A percentile compares a stretch with the other conserved stretches of the same genome.
Conservation (phyloP, 257 asterid species). For the Nicotiana attenuata region DNA sequence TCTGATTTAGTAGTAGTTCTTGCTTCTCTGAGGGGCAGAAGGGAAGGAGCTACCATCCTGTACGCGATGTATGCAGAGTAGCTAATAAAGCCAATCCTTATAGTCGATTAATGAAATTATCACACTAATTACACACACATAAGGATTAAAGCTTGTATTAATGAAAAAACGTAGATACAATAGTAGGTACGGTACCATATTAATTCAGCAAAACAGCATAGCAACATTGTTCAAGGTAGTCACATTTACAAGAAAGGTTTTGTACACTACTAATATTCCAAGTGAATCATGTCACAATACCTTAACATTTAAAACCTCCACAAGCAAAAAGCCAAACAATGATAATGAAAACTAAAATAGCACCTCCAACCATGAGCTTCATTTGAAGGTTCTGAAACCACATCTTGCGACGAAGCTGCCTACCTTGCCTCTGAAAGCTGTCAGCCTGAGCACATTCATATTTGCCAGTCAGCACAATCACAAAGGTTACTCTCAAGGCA, state of each 20-base stretch:
- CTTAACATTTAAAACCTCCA: conserved; percentile 38
- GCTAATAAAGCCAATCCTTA: neutral
- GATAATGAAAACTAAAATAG: conserved; percentile 36
- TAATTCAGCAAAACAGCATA: neutral
- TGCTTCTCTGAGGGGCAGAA: neutral
- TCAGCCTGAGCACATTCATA: conserved; percentile 60
- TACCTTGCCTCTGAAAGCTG: conserved; percentile 95
- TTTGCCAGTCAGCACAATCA: neutral
- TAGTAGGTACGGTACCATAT: neutral
- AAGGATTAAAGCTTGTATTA: neutral
- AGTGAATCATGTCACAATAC: neutral
- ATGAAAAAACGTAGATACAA: neutral
- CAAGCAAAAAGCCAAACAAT: conserved; percentile 63
- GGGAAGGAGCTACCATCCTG: too few species aligned
- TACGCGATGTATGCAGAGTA: neutral
- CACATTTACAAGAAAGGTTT: conserved; percentile 21
- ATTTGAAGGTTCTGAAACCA: conserved; percentile 89
- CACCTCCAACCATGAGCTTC: conserved; percentile 76
- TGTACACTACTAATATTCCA: conserved; percentile 5
- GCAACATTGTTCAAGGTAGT: neutral
- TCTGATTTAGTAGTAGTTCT: neutral
- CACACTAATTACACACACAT: neutral
- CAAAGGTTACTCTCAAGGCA: neutral
- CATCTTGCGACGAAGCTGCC: conserved; percentile 90
- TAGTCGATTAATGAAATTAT: neutral